Conservation (phyloP, 805 yeast species). For the Starmerella cellae region DNA sequence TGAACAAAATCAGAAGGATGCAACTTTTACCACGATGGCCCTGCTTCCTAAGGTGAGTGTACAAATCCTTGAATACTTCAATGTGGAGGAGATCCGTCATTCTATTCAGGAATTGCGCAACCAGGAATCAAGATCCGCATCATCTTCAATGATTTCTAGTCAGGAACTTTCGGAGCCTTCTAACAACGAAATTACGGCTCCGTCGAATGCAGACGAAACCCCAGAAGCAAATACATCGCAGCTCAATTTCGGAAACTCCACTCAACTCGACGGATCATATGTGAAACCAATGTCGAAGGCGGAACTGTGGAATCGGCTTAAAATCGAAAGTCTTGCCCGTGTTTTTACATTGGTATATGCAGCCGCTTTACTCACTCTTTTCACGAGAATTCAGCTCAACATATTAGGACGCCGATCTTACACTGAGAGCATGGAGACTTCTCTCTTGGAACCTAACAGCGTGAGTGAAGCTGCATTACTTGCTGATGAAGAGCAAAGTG, state of each 20-base stretch:
- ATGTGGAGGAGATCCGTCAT: constrained; percentile 61
- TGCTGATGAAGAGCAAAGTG: constrained; percentile 24
- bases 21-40: constrained; percentile 69
- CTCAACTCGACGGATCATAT: constrained; percentile 13
- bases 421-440: constrained; percentile 56
- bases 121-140: background rate
- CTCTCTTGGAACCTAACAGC: constrained; percentile 35
- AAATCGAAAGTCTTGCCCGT: constrained; percentile 59
- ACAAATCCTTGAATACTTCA: constrained; percentile 47
- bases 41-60: constrained; percentile 62
- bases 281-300: constrained; percentile 37
- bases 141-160: background rate
- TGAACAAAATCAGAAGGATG: constrained; percentile 84
- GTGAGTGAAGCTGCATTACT: constrained; percentile 17
- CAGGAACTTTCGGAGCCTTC: constrained; percentile 3
- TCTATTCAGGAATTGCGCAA: constrained; percentile 51
- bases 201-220: background rate
- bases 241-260: background rate
- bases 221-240: background rate
- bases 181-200: background rate
- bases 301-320: constrained; percentile 74
- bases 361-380: constrained; percentile 53
- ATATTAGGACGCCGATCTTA: constrained; percentile 79
- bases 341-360: constrained; percentile 58
- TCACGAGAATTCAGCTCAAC: constrained; percentile 76